phyloP scores from a whole-genome alignment of 306 rosid genomes.

The Vigna angularis region DNA sequence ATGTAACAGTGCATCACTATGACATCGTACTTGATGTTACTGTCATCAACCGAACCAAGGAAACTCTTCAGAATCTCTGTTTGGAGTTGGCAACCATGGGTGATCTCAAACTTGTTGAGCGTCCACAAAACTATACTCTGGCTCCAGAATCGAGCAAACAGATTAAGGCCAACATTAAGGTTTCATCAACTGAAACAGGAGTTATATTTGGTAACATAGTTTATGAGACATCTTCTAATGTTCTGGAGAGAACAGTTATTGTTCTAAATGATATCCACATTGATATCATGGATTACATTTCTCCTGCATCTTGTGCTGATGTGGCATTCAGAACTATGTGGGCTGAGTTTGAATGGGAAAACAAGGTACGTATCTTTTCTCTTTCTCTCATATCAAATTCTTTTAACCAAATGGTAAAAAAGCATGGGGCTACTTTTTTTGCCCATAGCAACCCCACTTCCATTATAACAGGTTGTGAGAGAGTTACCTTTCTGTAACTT shows the following conservation, averaged over 20 bases:
- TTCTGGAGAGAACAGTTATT: conserved; percentile 89
- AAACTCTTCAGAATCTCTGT: conserved; percentile 97
- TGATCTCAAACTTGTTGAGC: conserved; percentile 98
- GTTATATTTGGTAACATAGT: conserved; percentile 97
- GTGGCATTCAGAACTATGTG: conserved; percentile 96
- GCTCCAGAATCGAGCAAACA: conserved; percentile 98
- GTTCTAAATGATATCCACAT: conserved; percentile 98
- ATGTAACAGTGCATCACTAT: conserved; percentile 95
- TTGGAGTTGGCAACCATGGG: conserved; percentile 99
- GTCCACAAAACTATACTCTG: conserved; percentile 95
- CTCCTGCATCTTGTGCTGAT: conserved; percentile 96
- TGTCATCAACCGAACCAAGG: conserved; percentile 95
- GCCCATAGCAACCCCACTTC: neutral
- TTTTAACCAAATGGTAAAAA: neutral
- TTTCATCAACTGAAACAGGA: conserved; percentile 97
- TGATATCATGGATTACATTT: conserved; percentile 99
- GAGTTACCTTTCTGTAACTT: neutral
- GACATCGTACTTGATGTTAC: conserved; percentile 98
- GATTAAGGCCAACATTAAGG: conserved; percentile 97
- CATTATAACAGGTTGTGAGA: neutral
- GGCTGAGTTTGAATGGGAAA: conserved; percentile 99
- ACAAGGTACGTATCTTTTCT: conserved; percentile 68
- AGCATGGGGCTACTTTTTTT: conserved; percentile 11
- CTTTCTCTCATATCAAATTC: conserved; percentile 16
- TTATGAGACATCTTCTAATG: conserved; percentile 91